phyloP scores from a whole-genome alignment of 495 filamentous ascomycete species.

The Clohesyomyces aquaticus region DNA sequence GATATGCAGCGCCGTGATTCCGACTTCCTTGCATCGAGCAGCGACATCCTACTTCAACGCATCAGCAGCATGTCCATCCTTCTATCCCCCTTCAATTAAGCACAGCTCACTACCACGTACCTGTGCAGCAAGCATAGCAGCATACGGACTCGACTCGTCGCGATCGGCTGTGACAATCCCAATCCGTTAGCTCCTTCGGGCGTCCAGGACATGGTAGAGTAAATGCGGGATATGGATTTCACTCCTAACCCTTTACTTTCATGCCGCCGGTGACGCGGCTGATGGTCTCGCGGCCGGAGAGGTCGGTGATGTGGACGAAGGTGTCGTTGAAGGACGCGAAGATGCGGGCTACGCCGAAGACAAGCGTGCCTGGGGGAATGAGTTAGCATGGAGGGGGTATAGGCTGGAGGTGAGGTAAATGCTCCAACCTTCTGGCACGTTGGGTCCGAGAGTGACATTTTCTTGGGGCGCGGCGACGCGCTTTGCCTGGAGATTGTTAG shows the following conservation, averaged over 20 bases:
- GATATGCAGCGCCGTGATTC: constrained; percentile 97
- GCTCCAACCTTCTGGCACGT: constrained; percentile 1
- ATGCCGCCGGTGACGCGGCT: constrained; percentile 95
- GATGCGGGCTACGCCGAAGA: constrained; percentile 98
- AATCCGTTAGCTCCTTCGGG: no score
- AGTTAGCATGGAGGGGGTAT: no score
- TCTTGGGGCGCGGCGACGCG: not conserved
- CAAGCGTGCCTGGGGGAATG: constrained; percentile 57
- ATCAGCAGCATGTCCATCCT: no score
- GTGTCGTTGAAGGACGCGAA: constrained; percentile 98
- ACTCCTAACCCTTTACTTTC: constrained; percentile 79
- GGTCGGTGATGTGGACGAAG: constrained; percentile 74
- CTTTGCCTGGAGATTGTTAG: constrained; percentile 1
- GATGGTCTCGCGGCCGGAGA: constrained; percentile 96
- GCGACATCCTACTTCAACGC: no score
- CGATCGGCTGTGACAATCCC: constrained; percentile 73
- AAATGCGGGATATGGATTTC: constrained; percentile 3
- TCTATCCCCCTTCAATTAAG: constrained; percentile 76
- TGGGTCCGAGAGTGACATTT: constrained; percentile 4
- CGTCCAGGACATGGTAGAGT: not conserved
- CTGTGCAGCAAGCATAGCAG: constrained; percentile 98
- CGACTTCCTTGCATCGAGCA: constrained; percentile 94
- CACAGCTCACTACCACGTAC: no score
- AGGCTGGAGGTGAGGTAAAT: not conserved
- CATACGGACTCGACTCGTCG: constrained; percentile 98